A percentile compares a stretch with the other conserved stretches of the same genome.
Conservation (phyloP, 805 yeast species). For the Barnettozyma botsteinii region DNA sequence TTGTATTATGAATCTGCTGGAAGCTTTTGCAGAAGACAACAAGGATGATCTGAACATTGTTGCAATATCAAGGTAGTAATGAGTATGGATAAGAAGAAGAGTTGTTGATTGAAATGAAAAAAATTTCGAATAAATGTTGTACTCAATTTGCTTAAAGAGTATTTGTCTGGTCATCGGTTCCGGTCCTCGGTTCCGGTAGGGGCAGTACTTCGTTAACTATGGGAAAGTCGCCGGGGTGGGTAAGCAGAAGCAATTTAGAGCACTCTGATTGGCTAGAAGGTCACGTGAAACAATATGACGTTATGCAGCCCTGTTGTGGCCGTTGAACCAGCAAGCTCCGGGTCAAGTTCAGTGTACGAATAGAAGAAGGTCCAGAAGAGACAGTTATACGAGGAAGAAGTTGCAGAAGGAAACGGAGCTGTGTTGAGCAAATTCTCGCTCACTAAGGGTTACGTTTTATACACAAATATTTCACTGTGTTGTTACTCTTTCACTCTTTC, state of each 20-base stretch:
- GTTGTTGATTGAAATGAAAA: background rate
- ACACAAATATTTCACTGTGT: too few relatives aligned
- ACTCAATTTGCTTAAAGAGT: background rate
- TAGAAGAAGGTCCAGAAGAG: background rate
- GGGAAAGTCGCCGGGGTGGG: conserved; percentile 10
- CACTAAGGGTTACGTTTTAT: too few relatives aligned
- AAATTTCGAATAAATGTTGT: background rate
- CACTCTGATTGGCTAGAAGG: conserved; percentile 8
- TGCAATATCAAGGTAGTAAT: background rate
- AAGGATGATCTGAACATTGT: background rate
- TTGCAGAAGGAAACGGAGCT: too few relatives aligned
- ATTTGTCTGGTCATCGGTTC: conserved; percentile 15
- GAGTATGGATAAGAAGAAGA: background rate
- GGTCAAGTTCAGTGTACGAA: background rate
- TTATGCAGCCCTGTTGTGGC: conserved; percentile 1
- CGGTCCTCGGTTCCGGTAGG: conserved; percentile 12
- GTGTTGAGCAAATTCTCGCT: background rate
- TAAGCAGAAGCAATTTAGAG: conserved; percentile 9
- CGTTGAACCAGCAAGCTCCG: conserved; percentile 1
- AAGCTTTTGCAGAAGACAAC: conserved; percentile 2
- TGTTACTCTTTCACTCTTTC: too few relatives aligned
- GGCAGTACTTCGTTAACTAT: conserved; percentile 10
- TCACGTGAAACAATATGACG: background rate
- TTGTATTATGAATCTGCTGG: conserved; percentile 6
- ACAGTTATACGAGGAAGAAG: background rate